Evolutionary conservation across 208 protist genomes (phyloP).

Genomic region (Acanthamoeba divionensis): DNA sequence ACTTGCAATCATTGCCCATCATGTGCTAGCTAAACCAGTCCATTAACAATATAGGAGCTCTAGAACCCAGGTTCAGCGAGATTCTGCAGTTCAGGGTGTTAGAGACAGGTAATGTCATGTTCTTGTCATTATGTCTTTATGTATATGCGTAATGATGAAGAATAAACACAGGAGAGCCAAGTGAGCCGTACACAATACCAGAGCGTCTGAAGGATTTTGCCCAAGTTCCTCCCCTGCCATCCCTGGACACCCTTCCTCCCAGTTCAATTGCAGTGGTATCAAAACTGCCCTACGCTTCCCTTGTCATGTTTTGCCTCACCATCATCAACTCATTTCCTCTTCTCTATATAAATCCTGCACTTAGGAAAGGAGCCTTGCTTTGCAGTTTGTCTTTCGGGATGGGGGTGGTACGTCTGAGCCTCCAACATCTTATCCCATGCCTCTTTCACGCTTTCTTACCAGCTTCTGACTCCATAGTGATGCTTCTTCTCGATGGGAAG

Average conservation of each 20-base stretch:
- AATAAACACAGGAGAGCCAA: not conserved
- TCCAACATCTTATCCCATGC: too few species aligned
- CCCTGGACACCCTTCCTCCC: not conserved
- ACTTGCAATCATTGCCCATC: too few species aligned
- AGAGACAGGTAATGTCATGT: too few species aligned
- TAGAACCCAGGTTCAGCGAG: too few species aligned
- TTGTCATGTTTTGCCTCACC: not conserved
- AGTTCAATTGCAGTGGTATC: not conserved
- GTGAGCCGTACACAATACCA: not conserved
- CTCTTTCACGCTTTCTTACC: not conserved
- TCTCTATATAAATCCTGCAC: too few species aligned
- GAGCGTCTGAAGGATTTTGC: not conserved
- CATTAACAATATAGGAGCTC: too few species aligned
- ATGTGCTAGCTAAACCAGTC: too few species aligned
- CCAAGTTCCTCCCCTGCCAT: not conserved
- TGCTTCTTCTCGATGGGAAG: conserved; percentile 3
- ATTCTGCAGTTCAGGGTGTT: conserved; percentile 23
- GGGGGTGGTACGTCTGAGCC: too few species aligned
- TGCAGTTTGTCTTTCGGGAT: too few species aligned
- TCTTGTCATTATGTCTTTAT: not conserved
- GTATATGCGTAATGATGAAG: not conserved
- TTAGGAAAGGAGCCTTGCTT: too few species aligned
- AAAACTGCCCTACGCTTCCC: not conserved
- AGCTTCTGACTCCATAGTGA: not conserved
- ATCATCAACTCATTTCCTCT: not conserved